phyloP scores from a whole-genome alignment of 2,329 filamentous ascomycete genomes.

The Talaromyces funiculosus region DNA sequence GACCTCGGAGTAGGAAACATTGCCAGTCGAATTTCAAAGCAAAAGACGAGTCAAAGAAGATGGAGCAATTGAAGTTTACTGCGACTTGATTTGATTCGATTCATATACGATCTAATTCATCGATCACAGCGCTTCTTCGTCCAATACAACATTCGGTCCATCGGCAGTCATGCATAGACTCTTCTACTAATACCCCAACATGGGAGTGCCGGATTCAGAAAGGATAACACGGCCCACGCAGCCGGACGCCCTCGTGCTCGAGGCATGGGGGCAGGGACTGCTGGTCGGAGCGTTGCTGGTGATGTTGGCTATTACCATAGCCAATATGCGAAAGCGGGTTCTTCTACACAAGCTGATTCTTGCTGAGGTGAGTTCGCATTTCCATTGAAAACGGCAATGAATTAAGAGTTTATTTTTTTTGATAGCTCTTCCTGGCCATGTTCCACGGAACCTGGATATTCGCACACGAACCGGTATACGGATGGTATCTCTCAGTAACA shows the following conservation, averaged over 20 bases:
- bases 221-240: constrained; percentile 17
- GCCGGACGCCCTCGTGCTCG: constrained; percentile 35
- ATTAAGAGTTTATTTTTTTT: not conserved
- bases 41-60: not conserved
- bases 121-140: not conserved
- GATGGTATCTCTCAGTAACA: constrained; percentile 60
- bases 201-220: constrained; percentile 3
- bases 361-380: constrained; percentile 36
- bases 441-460: constrained; percentile 58
- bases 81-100: not conserved
- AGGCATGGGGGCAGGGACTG: constrained; percentile 46
- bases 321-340: constrained; percentile 47
- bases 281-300: constrained; percentile 47
- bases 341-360: constrained; percentile 49
- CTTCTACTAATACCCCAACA: not conserved
- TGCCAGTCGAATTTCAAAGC: not conserved
- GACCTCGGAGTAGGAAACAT: not conserved
- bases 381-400: not conserved
- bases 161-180: not conserved
- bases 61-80: not conserved
- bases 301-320: constrained; percentile 45
- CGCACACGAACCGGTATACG: constrained; percentile 50
- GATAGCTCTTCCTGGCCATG: constrained; percentile 51
- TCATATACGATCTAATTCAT: not conserved
- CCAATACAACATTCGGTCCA: not conserved